Percentiles rank a stretch among this genome's conserved stretches.
Conservation (phyloP, 257 asterid genomes). For the Solanum gandarillasii region DNA sequence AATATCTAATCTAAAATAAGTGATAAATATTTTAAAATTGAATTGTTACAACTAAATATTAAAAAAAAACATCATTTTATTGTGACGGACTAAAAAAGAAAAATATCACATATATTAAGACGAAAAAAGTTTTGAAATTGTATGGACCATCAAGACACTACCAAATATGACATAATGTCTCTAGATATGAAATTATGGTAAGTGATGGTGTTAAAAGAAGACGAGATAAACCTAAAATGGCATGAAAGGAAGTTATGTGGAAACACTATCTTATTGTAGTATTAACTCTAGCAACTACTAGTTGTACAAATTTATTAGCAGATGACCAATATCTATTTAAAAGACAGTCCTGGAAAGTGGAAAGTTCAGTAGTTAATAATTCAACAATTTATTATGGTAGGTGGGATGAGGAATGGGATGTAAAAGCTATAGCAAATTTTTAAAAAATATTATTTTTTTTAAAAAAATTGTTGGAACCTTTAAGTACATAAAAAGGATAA, state of each 20-base stretch:
- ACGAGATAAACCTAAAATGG: background rate
- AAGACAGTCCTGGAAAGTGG: background rate
- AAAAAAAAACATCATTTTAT: background rate
- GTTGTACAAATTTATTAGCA: background rate
- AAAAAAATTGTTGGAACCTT: background rate
- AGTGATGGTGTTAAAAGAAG: background rate
- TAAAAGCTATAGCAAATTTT: background rate
- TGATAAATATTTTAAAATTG: background rate
- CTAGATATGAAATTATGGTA: background rate
- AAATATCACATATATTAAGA: background rate
- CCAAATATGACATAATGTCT: background rate
- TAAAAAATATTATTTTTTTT: background rate
- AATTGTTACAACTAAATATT: background rate
- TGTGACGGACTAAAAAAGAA: background rate
- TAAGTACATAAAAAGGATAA: background rate
- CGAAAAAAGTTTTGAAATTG: background rate
- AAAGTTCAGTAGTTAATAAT: background rate
- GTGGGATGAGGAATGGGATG: background rate
- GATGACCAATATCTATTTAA: background rate
- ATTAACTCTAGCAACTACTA: background rate
- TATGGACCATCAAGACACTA: background rate
- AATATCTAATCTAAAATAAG: background rate
- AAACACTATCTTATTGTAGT: background rate
- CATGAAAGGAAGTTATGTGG: background rate
- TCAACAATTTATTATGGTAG: conserved; percentile 5